phyloP scores from a whole-genome alignment of 176 grass and related monocot species.

The Puya raimondii region DNA sequence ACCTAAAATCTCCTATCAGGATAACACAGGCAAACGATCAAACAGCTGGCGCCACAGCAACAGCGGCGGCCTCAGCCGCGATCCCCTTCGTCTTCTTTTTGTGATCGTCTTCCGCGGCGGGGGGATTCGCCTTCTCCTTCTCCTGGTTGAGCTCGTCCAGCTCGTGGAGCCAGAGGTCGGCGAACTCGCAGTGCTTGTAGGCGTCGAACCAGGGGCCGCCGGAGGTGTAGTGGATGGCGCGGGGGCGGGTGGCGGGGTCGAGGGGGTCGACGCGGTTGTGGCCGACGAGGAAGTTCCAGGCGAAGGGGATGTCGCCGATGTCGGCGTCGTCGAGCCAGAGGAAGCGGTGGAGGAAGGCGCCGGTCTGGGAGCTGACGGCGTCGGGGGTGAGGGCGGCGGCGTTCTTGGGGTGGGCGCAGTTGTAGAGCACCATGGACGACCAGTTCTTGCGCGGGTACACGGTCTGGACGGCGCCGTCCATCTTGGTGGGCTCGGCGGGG shows the following conservation, averaged over 20 bases:
- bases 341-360: slow-evolving; percentile 76
- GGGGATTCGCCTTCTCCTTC: slow-evolving; percentile 16
- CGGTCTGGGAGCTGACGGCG: slow-evolving; percentile 52
- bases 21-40: no score
- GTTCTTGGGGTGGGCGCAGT: slow-evolving; percentile 89
- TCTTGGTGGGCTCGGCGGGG: slow-evolving; percentile 72
- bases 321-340: slow-evolving; percentile 80
- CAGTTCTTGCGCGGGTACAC: slow-evolving; percentile 92
- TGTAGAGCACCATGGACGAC: slow-evolving; percentile 92
- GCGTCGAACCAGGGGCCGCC: slow-evolving; percentile 77
- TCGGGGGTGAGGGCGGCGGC: slow-evolving; percentile 52
- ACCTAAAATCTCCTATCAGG: no score
- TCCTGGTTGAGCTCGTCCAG: slow-evolving; percentile 42
- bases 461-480: slow-evolving; percentile 83
- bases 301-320: slow-evolving; percentile 62
- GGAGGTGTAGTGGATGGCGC: slow-evolving; percentile 71
- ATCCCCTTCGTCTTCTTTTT: slow-evolving; percentile 1
- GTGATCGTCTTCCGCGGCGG: background rate
- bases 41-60: background rate
- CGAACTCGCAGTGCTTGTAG: slow-evolving; percentile 71
- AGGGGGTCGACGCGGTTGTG: slow-evolving; percentile 65
- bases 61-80: background rate
- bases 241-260: slow-evolving; percentile 36
- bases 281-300: slow-evolving; percentile 88
- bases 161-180: slow-evolving; percentile 67